phyloP scores from a whole-genome alignment of 1,139 yeast species.

The Casaregolazyma suthepensis region DNA sequence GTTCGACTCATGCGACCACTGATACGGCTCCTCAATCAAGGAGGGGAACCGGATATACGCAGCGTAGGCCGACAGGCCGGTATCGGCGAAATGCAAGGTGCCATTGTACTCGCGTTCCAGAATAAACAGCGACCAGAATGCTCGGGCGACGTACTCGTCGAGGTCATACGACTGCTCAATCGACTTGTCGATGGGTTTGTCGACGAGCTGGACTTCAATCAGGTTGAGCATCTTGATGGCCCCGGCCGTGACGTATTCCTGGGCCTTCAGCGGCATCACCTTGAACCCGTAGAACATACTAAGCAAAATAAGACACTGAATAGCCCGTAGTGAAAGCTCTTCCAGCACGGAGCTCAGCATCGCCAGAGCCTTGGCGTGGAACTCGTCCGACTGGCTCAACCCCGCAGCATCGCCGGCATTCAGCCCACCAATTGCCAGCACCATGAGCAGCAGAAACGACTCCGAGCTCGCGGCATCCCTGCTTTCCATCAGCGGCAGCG shows the following conservation, averaged over 20 bases:
- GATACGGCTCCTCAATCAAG: slow-evolving; percentile 5
- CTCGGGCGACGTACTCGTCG: slow-evolving; percentile 7
- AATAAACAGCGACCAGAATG: slow-evolving; percentile 9
- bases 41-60: slow-evolving; percentile 6
- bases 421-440: slow-evolving; percentile 9
- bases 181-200: not conserved
- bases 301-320: slow-evolving; percentile 5
- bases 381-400: slow-evolving; percentile 5
- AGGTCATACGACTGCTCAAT: slow-evolving; percentile 4
- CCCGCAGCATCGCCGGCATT: slow-evolving; percentile 9
- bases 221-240: slow-evolving; percentile 6
- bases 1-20: not conserved
- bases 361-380: slow-evolving; percentile 5
- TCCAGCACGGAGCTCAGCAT: slow-evolving; percentile 7
- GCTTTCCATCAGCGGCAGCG: not conserved
- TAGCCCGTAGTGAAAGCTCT: slow-evolving; percentile 6
- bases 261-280: slow-evolving; percentile 8
- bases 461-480: slow-evolving; percentile 3
- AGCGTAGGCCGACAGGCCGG: slow-evolving; percentile 8
- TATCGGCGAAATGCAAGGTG: slow-evolving; percentile 6
- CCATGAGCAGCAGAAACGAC: slow-evolving; percentile 8
- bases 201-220: slow-evolving; percentile 4
- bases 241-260: slow-evolving; percentile 7
- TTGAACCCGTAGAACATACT: slow-evolving; percentile 8
- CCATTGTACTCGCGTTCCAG: slow-evolving; percentile 9